phyloP scores from a whole-genome alignment of 495 filamentous ascomycete genomes.

The Penicillium cinerascens region DNA sequence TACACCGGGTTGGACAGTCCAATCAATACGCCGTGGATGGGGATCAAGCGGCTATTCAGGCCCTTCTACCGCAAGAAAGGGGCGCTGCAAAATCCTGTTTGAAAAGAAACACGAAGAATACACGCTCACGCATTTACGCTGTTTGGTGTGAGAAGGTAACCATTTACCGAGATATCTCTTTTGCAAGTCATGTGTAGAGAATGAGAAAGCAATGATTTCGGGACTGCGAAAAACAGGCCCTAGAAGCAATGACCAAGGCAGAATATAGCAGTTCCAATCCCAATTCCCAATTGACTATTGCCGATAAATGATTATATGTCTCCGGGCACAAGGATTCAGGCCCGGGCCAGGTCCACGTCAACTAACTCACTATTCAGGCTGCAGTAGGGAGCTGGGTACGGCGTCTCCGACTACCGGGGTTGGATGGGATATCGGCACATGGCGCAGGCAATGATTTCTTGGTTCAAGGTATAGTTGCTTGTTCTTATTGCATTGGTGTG shows the following conservation, averaged over 20 bases:
- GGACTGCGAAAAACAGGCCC: neutral
- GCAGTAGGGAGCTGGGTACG: conserved; percentile 2
- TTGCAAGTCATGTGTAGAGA: neutral
- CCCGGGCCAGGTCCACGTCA: neutral
- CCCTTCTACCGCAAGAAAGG: conserved; percentile 16
- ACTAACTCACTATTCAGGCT: conserved; percentile 2
- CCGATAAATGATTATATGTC: conserved; percentile 1
- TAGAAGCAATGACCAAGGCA: neutral
- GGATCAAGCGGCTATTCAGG: conserved; percentile 43
- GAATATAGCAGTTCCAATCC: neutral
- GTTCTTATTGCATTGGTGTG: neutral
- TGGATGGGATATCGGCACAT: neutral
- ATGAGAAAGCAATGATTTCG: neutral
- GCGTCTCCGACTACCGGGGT: neutral
- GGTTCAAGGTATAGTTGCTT: neutral
- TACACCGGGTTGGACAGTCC: conserved; percentile 55
- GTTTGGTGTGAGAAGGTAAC: neutral
- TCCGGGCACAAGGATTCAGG: conserved; percentile 3
- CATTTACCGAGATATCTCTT: neutral
- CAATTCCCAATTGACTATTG: no score
- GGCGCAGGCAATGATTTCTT: conserved; percentile 1
- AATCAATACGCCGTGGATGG: conserved; percentile 56
- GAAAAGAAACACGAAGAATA: neutral
- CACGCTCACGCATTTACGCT: neutral
- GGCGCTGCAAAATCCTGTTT: conserved; percentile 23